Conservation (phyloP, 1,139 yeast species). For the Sugiyamaella paludigena region DNA sequence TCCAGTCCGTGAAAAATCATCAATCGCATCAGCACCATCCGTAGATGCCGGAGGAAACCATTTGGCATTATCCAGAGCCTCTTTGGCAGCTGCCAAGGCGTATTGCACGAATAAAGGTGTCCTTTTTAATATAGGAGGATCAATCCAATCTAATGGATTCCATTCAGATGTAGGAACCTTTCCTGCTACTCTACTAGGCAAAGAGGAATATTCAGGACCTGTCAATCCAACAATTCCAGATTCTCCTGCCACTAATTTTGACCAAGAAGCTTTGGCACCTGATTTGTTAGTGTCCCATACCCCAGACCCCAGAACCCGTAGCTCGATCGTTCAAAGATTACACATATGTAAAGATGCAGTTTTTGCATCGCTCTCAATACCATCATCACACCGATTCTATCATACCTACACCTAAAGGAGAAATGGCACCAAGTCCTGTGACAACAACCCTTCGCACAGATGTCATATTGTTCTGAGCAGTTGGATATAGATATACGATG, state of each 20-base stretch:
- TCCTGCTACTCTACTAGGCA: constrained; percentile 79
- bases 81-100: constrained; percentile 71
- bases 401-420: constrained; percentile 81
- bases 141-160: constrained; percentile 36
- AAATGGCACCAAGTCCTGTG: constrained; percentile 83
- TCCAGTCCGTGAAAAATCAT: constrained; percentile 48
- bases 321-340: too few species aligned
- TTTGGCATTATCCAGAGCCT: constrained; percentile 70
- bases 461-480: background rate
- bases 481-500: too few species aligned
- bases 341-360: too few species aligned
- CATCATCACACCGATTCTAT: constrained; percentile 1
- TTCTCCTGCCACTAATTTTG: constrained; percentile 34
- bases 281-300: constrained; percentile 15
- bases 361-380: too few species aligned
- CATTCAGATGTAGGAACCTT: constrained; percentile 56
- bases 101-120: constrained; percentile 74
- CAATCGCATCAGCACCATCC: constrained; percentile 5
- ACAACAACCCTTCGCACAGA: constrained; percentile 67
- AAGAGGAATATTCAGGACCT: constrained; percentile 50
- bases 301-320: too few species aligned
- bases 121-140: constrained; percentile 46
- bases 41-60: constrained; percentile 41
- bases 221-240: constrained; percentile 43
- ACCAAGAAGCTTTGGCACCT: constrained; percentile 36